phyloP scores from a whole-genome alignment of 495 filamentous ascomycete genomes.

The Geopyxis carbonaria region DNA sequence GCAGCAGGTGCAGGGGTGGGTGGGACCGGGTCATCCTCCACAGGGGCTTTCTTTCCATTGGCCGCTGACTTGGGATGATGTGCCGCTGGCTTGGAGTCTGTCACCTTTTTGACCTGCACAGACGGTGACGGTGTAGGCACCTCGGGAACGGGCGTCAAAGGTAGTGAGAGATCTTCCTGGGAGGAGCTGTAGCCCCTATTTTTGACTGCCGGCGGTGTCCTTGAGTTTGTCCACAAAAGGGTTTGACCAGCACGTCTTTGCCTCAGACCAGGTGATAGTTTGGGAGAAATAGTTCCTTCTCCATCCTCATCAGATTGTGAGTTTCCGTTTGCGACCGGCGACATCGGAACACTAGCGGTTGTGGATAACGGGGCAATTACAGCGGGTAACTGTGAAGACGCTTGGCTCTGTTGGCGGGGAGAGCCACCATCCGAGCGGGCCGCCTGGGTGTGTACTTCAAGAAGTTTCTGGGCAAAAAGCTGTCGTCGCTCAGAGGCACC shows the following conservation, averaged over 20 bases:
- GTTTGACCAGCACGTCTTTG: conserved; percentile 18
- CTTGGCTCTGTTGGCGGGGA: neutral
- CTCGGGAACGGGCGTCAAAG: conserved; percentile 12
- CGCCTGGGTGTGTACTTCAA: conserved; percentile 18
- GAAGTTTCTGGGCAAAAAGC: conserved; percentile 18
- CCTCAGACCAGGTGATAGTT: conserved; percentile 15
- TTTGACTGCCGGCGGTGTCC: conserved; percentile 12
- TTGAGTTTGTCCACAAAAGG: conserved; percentile 19
- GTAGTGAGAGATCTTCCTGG: conserved; percentile 17
- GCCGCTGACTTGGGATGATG: neutral
- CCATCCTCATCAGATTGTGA: conserved; percentile 11
- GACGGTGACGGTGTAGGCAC: conserved; percentile 4
- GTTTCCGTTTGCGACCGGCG: neutral
- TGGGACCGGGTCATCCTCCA: conserved; percentile 2
- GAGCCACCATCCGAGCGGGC: neutral
- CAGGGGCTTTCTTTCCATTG: conserved; percentile 1
- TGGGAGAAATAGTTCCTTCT: conserved; percentile 8
- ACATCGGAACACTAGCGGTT: neutral
- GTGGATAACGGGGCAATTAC: neutral
- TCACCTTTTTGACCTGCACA: conserved; percentile 6
- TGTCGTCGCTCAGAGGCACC: conserved; percentile 1
- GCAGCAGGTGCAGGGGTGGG: conserved; percentile 6
- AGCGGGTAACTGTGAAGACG: neutral
- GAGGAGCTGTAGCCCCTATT: conserved; percentile 8
- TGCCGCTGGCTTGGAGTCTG: conserved; percentile 8